Percentiles rank a stretch among this genome's conserved stretches.
These are phyloP conservation scores for Monilinia polystroma DNA, from an alignment of 2,329 filamentous ascomycete species.

Conservation along the genomic window DNA sequence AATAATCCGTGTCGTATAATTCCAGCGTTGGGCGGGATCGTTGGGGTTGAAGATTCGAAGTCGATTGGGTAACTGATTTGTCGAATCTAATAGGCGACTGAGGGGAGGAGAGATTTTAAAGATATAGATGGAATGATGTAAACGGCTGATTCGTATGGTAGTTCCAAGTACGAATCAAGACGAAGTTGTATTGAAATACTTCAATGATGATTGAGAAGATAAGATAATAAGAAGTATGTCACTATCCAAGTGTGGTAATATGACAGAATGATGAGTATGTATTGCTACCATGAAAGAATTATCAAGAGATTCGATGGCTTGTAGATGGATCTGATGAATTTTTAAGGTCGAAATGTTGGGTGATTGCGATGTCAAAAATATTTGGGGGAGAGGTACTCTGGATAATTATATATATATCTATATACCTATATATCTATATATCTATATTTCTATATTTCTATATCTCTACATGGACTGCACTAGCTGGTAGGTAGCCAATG, in stretches of 20 bases:
- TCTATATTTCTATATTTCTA: too few species aligned
- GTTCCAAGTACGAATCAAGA: neutral
- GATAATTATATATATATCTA: too few species aligned
- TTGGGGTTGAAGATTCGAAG: neutral
- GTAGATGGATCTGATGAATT: too few species aligned
- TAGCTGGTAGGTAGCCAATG: too few species aligned
- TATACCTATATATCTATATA: too few species aligned
- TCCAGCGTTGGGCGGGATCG: neutral
- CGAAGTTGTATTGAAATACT: neutral
- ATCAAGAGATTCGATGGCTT: too few species aligned
- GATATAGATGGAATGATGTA: neutral
- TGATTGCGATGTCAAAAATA: too few species aligned
- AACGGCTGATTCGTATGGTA: neutral
- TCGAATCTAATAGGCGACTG: neutral
- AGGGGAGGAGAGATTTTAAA: neutral
- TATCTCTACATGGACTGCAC: too few species aligned
- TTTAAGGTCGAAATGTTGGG: too few species aligned
- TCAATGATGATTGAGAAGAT: neutral
- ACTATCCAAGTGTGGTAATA: neutral
- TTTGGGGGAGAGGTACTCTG: too few species aligned
- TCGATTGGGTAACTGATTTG: neutral
- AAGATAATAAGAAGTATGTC: neutral
- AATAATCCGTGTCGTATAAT: neutral
- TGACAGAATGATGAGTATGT: neutral
- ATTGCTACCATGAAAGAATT: neutral